Base-by-base conservation (phyloP, 768 basidiomycete species). In the Tylopilus subfusipes region DNA sequence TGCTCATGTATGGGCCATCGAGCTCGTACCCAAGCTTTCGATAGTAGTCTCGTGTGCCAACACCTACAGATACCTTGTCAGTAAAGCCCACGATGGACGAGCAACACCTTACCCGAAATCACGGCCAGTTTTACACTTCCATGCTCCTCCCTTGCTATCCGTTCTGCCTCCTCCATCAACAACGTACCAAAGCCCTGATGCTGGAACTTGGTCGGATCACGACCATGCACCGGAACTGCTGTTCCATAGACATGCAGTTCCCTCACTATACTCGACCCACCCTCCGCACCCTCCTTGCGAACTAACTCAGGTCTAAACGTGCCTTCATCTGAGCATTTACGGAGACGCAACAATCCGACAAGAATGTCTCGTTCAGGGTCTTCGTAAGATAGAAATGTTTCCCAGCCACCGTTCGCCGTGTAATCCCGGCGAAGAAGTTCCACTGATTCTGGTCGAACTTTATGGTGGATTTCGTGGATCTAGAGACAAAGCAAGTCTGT, bases 401-500 rank as follows among this genome's bases (percentile, higher is more conserved):
- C 97, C 97, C 97, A 99, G 43, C 97, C 95, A 7, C 95, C 96
- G 66, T 98, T 99, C 29, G 97, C 97, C 4, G 89, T 76, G 70
- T 99, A 99, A 69, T 99, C 97, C 38, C 97, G 81, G 54, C 97
- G 83, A 31, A 99, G 84, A 5, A 99, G 85, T 71, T 99, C 97
- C 48, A 97, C 90, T 16, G 91, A 88, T 69, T 96, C 91, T 55
- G 95, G 95, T 21, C 94, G 84, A 43, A 98, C 92, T 74, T 96
- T 95, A 76, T 97, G 88, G 68, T 99, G 97, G 45, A 99, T 98
- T 73, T 99, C 97, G 71, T 98, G 94, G 54, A 98, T 90, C 93
- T 96, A 63, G 19, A 29, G 42, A 52, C 30, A 51, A 45, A 42
- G 45, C 55, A 21, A 38, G 36, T 30, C 36, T n/a, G 12, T 27